Percentiles rank a stretch among this genome's conserved stretches.
Evolutionary conservation across 1,139 yeast species (phyloP).

Genomic region (Geotrichum cucujoidarum): DNA sequence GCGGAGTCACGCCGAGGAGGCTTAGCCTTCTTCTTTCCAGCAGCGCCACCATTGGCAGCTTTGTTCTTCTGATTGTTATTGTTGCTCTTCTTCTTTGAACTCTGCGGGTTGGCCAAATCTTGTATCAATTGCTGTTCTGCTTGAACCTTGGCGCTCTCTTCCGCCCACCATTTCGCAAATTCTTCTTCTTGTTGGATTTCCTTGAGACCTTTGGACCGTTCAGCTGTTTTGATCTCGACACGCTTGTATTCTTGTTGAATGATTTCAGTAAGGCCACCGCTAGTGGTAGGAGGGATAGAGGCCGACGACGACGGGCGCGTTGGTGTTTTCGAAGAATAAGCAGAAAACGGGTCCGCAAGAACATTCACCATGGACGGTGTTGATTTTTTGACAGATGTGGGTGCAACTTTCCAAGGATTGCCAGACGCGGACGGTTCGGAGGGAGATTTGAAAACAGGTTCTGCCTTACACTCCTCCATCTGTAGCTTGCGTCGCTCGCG

Average conservation of each 20-base stretch:
- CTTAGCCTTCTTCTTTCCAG: background rate
- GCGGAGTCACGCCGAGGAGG: background rate
- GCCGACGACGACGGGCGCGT: no score
- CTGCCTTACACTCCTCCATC: conserved; percentile 19
- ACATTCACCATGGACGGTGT: background rate
- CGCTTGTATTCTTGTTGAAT: conserved; percentile 48
- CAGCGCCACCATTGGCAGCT: background rate
- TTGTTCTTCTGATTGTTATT: background rate
- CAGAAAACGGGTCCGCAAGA: conserved; percentile 5
- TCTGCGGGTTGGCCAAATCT: conserved; percentile 6
- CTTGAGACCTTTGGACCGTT: conserved; percentile 44
- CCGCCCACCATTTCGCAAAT: conserved; percentile 79
- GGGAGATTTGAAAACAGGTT: background rate
- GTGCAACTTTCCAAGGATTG: conserved; percentile 25
- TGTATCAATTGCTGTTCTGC: conserved; percentile 12
- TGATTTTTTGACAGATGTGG: conserved; percentile 2
- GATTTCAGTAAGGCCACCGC: conserved; percentile 29
- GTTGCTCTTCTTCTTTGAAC: background rate
- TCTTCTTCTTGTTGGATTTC: conserved; percentile 78
- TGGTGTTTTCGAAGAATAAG: background rate
- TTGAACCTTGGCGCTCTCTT: conserved; percentile 60
- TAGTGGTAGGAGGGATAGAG: no score
- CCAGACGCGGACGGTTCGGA: background rate
- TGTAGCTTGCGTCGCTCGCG: conserved; percentile 46
- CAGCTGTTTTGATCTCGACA: conserved; percentile 39